These are phyloP conservation scores for Groenewaldozyma sp. DNA, from an alignment of 1,139 yeast species.

Conservation along the genomic window DNA sequence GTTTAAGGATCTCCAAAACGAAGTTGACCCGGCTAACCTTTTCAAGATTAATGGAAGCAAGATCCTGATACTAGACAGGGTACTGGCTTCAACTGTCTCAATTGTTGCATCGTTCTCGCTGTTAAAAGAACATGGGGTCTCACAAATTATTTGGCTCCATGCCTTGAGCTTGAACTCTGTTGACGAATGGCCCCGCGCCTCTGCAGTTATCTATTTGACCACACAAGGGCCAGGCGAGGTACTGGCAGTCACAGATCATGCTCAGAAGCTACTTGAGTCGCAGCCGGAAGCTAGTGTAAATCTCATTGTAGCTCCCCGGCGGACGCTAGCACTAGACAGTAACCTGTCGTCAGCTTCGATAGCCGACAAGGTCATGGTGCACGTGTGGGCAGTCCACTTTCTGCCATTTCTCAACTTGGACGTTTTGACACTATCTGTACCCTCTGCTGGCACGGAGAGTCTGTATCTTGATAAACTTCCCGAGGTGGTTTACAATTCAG, in stretches of 20 bases:
- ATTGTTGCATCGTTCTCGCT: slow-evolving; percentile 47
- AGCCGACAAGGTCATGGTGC: slow-evolving; percentile 31
- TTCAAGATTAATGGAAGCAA: slow-evolving; percentile 15
- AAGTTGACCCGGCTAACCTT: too few species aligned
- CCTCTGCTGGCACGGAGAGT: slow-evolving; percentile 27
- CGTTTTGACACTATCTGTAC: slow-evolving; percentile 27
- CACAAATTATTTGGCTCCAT: slow-evolving; percentile 51
- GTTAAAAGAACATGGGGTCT: slow-evolving; percentile 50
- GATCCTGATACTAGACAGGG: slow-evolving; percentile 45
- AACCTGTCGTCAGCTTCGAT: slow-evolving; percentile 30
- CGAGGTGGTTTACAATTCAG: slow-evolving; percentile 33
- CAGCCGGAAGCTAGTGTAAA: slow-evolving; percentile 7
- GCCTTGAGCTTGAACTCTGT: slow-evolving; percentile 11
- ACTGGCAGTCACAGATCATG: slow-evolving; percentile 21
- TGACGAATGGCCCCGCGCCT: slow-evolving; percentile 8
- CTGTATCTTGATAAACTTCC: slow-evolving; percentile 30
- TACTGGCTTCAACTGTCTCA: slow-evolving; percentile 48
- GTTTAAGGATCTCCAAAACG: too few species aligned
- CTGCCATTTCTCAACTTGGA: slow-evolving; percentile 17
- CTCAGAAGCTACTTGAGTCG: slow-evolving; percentile 17
- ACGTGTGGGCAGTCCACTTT: slow-evolving; percentile 30
- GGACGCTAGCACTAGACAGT: slow-evolving; percentile 26
- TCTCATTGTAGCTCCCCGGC: slow-evolving; percentile 29
- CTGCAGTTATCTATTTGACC: slow-evolving; percentile 18
- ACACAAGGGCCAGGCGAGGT: slow-evolving; percentile 17